A percentile compares a stretch with the other conserved stretches of the same genome.
phyloP scores from a whole-genome alignment of 2,329 filamentous ascomycete species.

The Ceratocystis colombiana region DNA sequence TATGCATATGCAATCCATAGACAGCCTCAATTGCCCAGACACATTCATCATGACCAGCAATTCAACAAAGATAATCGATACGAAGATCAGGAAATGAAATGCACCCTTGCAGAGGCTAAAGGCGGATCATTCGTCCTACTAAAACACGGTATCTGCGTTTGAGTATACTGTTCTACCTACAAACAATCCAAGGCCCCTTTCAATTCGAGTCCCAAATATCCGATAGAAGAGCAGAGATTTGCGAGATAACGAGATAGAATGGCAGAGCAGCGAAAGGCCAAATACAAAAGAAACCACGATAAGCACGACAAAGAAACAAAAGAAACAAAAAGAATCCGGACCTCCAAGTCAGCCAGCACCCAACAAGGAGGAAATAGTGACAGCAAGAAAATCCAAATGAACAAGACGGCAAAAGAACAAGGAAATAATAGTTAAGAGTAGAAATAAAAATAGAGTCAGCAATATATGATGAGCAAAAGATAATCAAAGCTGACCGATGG shows the following conservation, averaged over 20 bases:
- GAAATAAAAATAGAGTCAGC: not conserved
- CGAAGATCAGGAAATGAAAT: slow-evolving; percentile 14
- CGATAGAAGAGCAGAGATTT: not conserved
- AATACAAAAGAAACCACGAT: not conserved
- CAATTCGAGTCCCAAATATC: not conserved
- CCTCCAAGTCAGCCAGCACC: not conserved
- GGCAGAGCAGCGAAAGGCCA: not conserved
- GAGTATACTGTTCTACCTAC: not conserved
- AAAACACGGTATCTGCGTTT: not conserved
- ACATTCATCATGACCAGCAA: too few species aligned
- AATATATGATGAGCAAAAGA: not conserved
- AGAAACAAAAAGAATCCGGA: not conserved
- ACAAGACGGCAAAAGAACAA: not conserved
- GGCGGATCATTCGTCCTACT: not conserved
- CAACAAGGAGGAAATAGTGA: not conserved
- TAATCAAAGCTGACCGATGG: not conserved
- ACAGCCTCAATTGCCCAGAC: too few species aligned
- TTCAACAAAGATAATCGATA: not conserved
- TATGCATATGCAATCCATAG: too few species aligned
- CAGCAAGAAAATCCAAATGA: not conserved
- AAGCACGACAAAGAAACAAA: not conserved
- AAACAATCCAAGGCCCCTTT: not conserved
- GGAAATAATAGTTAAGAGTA: not conserved
- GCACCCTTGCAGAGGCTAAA: too few species aligned
- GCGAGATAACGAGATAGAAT: not conserved